Evolutionary conservation across 495 filamentous ascomycete genomes (phyloP), one percentile per base, ranked within the genome.

Genomic region (Amphirosellinia nigrospora): DNA sequence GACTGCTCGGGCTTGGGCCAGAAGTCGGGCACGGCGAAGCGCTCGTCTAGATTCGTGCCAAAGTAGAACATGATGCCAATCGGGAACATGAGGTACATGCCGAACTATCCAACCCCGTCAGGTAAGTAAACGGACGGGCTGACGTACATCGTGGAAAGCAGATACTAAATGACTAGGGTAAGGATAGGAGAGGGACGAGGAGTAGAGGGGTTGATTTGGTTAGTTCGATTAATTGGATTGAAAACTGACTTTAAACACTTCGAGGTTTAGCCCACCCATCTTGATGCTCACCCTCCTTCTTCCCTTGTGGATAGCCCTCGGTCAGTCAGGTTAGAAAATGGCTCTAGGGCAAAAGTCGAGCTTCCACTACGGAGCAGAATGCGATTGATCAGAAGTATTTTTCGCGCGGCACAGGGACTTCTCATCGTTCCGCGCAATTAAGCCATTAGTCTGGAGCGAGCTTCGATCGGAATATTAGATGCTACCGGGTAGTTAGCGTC

Each of bases 31-130:
- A 97, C 92, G 53, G 85, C 77, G 84, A 99, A 99, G 69, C 92
- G 91, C 65, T 89, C 87, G 81, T 99, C 96, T 71, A 99, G 92
- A 80, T 99, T 99, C 52, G 94, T 97, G 79, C 96, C 96, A 85
- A 98, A 99, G 83, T 99, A 99, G 86, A 97, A 99, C 96, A 99
- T 99, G 84, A 96, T 93, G 71, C 92, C 94, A 74, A 99, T 98
- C 28, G 96, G 96, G 82, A 99, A 98, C 86, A 98, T 90, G 82
- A 99, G 91, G 84, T 98, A 99, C 87, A 95, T 92, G 83, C 94
- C 94, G 83, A 98, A 98, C 94, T 98, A 70, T 60, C 26, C n/a
- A n/a, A n/a, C 56, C 23, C 28, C n/a, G 32, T 48, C 26, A 61
- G 43, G 39, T 71, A 53, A 30, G 28, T 53, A 16, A 45, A 21